These are phyloP conservation scores for Dendrobium nobile DNA, from an alignment of 106 monocot species.

Conservation along the genomic window DNA sequence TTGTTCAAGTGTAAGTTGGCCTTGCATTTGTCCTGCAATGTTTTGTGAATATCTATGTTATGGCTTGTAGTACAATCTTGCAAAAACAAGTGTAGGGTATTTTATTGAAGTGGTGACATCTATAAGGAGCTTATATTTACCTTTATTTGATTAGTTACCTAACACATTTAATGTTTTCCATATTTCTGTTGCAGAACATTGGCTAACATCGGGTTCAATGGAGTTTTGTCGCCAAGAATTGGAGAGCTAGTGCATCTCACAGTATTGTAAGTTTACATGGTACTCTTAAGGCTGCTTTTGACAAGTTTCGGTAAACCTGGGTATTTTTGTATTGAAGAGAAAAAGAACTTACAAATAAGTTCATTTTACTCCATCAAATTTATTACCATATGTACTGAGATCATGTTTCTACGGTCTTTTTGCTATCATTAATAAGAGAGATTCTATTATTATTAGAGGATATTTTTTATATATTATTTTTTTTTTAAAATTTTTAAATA, in stretches of 20 bases:
- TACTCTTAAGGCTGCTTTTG: background rate
- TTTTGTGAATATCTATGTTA: background rate
- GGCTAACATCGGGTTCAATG: conserved; percentile 63
- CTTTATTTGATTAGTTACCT: background rate
- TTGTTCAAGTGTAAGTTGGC: conserved; percentile 59
- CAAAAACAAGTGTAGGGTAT: background rate
- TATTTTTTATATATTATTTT: background rate
- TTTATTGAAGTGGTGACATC: background rate
- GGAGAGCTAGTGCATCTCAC: conserved; percentile 44
- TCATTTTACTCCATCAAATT: background rate
- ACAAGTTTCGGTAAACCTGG: background rate
- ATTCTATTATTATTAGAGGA: background rate
- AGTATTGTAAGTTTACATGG: conserved; percentile 40
- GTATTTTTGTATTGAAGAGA: background rate
- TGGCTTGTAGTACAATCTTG: background rate
- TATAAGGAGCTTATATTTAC: background rate
- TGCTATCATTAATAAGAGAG: background rate
- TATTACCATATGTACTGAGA: background rate
- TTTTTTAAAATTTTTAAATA: too few relatives aligned
- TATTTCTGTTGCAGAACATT: conserved; percentile 41
- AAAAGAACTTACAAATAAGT: background rate
- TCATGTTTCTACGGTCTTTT: background rate
- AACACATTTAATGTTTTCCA: background rate
- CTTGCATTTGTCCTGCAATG: background rate
- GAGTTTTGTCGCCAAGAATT: conserved; percentile 68